phyloP scores from a whole-genome alignment of 1,284 basidiomycete species.

The Gomphus bonarii region DNA sequence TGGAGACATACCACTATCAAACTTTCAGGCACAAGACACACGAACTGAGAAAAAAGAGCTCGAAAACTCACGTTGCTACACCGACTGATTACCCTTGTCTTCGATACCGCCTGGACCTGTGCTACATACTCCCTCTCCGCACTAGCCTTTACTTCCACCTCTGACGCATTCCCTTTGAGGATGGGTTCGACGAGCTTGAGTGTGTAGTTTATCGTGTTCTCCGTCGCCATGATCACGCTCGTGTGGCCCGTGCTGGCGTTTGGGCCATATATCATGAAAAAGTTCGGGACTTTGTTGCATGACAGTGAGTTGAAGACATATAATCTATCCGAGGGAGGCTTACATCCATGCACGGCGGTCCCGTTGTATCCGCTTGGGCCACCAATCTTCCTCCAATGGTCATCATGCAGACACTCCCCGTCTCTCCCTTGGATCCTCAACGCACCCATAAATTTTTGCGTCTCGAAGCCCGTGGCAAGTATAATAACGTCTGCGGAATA shows the following conservation, averaged over 20 bases:
- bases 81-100: background rate
- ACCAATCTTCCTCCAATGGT: slow-evolving; percentile 7
- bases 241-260: slow-evolving; percentile 1
- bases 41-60: background rate
- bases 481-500: slow-evolving; percentile 24
- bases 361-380: slow-evolving; percentile 8
- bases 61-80: slow-evolving; percentile 1
- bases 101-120: background rate
- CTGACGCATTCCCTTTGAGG: slow-evolving; percentile 1
- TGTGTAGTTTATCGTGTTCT: background rate
- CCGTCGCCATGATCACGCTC: background rate
- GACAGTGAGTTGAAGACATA: background rate
- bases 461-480: slow-evolving; percentile 24
- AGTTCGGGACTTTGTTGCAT: slow-evolving; percentile 10
- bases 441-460: background rate
- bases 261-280: slow-evolving; percentile 12
- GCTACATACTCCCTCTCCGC: slow-evolving; percentile 1
- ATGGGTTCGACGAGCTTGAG: slow-evolving; percentile 4
- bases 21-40: background rate
- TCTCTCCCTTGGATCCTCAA: background rate
- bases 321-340: background rate
- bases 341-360: slow-evolving; percentile 10
- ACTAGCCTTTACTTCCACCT: slow-evolving; percentile 5
- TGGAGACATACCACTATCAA: slow-evolving; percentile 7
- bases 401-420: slow-evolving; percentile 5